phyloP scores from a whole-genome alignment of 2,329 filamentous ascomycete species.

The Periconia sp. region DNA sequence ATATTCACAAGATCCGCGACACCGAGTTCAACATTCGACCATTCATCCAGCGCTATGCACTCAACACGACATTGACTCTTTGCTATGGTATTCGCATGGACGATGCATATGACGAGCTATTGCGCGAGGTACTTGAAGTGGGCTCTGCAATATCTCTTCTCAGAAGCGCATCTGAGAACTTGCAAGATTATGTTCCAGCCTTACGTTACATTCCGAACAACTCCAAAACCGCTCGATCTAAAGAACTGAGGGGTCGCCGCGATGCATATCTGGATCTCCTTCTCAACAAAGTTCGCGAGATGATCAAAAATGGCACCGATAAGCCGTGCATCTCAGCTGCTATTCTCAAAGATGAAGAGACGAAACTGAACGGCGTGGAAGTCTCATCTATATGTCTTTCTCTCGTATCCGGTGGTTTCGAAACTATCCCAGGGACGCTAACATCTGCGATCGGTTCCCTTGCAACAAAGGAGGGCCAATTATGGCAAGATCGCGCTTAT shows the following conservation, averaged over 20 bases:
- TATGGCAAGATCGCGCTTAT: conserved; percentile 56
- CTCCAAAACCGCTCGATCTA: conserved; percentile 52
- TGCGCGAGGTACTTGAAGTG: conserved; percentile 57
- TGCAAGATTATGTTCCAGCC: conserved; percentile 56
- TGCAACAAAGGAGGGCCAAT: conserved; percentile 51
- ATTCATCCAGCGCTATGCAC: conserved; percentile 56
- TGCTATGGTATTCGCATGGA: conserved; percentile 61
- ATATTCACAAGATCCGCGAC: conserved; percentile 46
- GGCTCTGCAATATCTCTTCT: conserved; percentile 55
- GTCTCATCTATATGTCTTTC: conserved; percentile 57
- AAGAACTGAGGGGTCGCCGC: conserved; percentile 50
- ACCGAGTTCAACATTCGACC: conserved; percentile 51
- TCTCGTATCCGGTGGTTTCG: conserved; percentile 57
- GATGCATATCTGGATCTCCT: conserved; percentile 55
- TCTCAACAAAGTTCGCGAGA: conserved; percentile 53
- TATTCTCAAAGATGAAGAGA: conserved; percentile 58
- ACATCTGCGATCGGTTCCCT: conserved; percentile 56
- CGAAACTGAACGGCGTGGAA: conserved; percentile 55
- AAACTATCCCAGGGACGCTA: conserved; percentile 58
- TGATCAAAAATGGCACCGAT: conserved; percentile 55
- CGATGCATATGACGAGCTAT: conserved; percentile 53
- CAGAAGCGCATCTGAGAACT: conserved; percentile 55
- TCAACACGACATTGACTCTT: conserved; percentile 58
- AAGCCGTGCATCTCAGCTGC: conserved; percentile 58
- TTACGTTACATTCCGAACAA: conserved; percentile 56